Evolutionary conservation across 805 yeast species (phyloP).

Genomic region (Metschnikowia lunata): DNA sequence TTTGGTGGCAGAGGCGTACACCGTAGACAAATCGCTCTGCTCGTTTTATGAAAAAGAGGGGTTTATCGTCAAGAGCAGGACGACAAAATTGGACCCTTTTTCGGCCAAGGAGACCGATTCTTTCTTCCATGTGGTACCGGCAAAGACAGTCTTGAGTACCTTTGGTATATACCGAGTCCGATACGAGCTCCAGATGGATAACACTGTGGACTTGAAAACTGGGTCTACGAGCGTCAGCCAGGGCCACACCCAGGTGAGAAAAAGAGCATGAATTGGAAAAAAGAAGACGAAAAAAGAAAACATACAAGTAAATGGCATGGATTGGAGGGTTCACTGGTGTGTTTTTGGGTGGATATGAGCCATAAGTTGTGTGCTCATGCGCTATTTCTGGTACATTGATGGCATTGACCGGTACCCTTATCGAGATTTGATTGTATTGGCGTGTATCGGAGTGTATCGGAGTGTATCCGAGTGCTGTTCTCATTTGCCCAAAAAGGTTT

Average conservation of each 20-base stretch:
- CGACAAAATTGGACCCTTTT: constrained; percentile 29
- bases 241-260: constrained; percentile 3
- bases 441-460: no score
- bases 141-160: constrained; percentile 14
- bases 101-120: constrained; percentile 10
- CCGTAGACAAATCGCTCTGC: constrained; percentile 45
- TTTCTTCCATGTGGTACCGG: constrained; percentile 8
- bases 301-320: no score
- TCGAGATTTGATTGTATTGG: no score
- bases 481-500: no score
- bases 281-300: no score
- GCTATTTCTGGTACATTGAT: no score
- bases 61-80: constrained; percentile 35
- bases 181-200: constrained; percentile 22
- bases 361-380: no score
- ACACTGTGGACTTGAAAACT: constrained; percentile 3
- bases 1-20: constrained; percentile 45
- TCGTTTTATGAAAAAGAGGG: constrained; percentile 37
- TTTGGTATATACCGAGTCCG: constrained; percentile 26
- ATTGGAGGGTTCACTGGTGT: no score
- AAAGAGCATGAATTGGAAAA: constrained; percentile 1
- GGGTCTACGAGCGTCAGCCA: constrained; percentile 4
- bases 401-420: no score
- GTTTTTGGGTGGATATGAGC: no score
- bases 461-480: no score